These are phyloP conservation scores for Cordyceps pruinosa DNA, from an alignment of 2,329 filamentous ascomycete genomes.

Conservation along the genomic window DNA sequence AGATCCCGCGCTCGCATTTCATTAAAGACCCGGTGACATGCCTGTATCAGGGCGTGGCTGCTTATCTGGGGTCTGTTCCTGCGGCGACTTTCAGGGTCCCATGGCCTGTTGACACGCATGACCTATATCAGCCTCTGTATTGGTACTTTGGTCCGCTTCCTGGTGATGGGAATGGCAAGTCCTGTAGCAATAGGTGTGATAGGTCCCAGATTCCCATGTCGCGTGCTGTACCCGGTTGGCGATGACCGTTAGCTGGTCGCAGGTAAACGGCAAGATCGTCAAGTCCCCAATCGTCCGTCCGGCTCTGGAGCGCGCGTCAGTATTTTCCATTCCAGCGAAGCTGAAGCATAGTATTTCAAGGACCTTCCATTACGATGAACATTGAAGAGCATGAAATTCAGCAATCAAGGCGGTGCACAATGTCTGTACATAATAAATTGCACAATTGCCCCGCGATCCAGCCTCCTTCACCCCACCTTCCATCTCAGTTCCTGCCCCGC, in stretches of 20 bases:
- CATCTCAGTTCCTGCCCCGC: background rate
- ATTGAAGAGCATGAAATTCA: background rate
- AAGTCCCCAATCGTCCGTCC: background rate
- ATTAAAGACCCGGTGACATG: too few relatives aligned
- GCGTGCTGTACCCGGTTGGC: background rate
- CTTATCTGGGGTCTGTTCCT: too few relatives aligned
- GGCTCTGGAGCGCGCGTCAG: too few relatives aligned
- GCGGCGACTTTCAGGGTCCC: background rate
- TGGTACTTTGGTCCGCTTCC: background rate
- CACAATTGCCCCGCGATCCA: conserved; percentile 2
- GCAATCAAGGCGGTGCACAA: background rate
- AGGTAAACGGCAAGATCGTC: too few relatives aligned
- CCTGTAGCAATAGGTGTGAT: background rate
- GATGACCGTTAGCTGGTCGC: too few relatives aligned
- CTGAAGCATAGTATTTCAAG: too few relatives aligned
- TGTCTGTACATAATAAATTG: background rate
- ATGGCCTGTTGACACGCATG: background rate
- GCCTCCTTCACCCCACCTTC: conserved; percentile 2
- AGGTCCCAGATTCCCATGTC: background rate
- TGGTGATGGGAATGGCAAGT: background rate
- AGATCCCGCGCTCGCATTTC: too few relatives aligned
- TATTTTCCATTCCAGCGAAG: too few relatives aligned
- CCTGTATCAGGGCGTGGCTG: too few relatives aligned
- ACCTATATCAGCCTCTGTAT: background rate
- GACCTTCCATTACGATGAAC: too few relatives aligned